Conservation (phyloP, 2,329 filamentous ascomycete species). For the Arthrobotrys megalospora region DNA sequence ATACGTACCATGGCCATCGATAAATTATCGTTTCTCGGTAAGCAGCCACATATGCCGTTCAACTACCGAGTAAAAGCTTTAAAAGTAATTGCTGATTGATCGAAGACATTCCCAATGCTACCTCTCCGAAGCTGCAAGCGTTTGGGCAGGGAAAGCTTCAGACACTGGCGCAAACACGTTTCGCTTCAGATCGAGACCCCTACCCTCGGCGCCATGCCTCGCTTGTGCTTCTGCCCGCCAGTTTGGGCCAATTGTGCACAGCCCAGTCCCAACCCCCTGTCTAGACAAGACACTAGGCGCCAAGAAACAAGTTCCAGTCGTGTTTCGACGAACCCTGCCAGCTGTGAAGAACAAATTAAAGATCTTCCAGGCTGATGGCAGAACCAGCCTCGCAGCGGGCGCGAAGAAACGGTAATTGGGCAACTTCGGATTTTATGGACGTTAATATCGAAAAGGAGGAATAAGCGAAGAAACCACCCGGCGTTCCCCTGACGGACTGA, state of each 20-base stretch:
- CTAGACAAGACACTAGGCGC: constrained; percentile 44
- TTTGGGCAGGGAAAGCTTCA: constrained; percentile 47
- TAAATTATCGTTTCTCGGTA: constrained; percentile 10
- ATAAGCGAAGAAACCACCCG: constrained; percentile 35
- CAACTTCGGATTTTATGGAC: constrained; percentile 17
- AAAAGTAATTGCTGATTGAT: constrained; percentile 32
- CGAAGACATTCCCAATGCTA: constrained; percentile 32
- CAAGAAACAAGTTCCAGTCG: constrained; percentile 53
- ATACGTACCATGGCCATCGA: neutral
- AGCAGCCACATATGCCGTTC: neutral
- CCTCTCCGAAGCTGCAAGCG: constrained; percentile 45
- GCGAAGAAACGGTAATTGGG: constrained; percentile 40
- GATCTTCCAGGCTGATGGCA: constrained; percentile 18
- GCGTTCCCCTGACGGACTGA: constrained; percentile 24
- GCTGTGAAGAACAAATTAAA: constrained; percentile 46
- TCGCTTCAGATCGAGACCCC: constrained; percentile 58
- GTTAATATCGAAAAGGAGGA: constrained; percentile 29
- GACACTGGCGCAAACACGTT: constrained; percentile 59
- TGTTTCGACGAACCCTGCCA: constrained; percentile 42
- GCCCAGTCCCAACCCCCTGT: constrained; percentile 29
- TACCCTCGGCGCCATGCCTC: constrained; percentile 53
- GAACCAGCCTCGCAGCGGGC: constrained; percentile 9
- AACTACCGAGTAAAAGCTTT: neutral
- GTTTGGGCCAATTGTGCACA: constrained; percentile 32
- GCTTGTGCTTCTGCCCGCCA: constrained; percentile 46